Evolutionary conservation across 2,329 filamentous ascomycete species (phyloP), one percentile per base, ranked within the genome.

Genomic region (Aspergillus carbonarius): DNA sequence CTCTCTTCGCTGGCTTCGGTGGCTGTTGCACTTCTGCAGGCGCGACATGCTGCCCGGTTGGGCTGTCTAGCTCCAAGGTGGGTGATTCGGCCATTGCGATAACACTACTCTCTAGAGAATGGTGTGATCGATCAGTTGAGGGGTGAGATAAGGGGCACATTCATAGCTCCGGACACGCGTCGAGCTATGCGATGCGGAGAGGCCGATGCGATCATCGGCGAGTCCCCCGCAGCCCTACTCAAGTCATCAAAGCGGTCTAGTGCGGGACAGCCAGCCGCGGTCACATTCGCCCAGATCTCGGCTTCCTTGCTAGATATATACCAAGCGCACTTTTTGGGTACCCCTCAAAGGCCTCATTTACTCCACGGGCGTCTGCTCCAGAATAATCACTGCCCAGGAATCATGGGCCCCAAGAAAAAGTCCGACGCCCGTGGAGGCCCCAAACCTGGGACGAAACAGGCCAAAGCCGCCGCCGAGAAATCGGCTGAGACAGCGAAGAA

Each of bases 371-470:
- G 60, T 64, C 58, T 57, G 25, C 34, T 58, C 46, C 40, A 54
- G 35, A 15, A 53, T 25, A 46, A 58, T 20, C 39, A 47, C 20
- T 8, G 34, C 20, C 39, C 37, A 49, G 39, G 13, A 60, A 73
- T 49, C 57, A 77, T 78, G 76, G 71, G 69, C 58, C 74, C 76
- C 46, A 78, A 78, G 66, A 77, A 75, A 66, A 77, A 77, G 65
- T 64, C 70, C 55, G 71, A 72, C 57, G 69, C 68, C 65, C 72
- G 72, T 63, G 73, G 70, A 65, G 73, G 68, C 60, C 71, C 74
- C 51, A 77, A 78, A 63, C 75, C 74, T 17, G 70, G 74, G 34
- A 74, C 74, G 7, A 76, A 76, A 55, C 69, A 75, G 59, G 74
- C 74, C 52, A 77, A 78, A 69, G 72, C 72, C 39, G 70, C 73